These are phyloP conservation scores for Gossypium aridum DNA, from an alignment of 441 rosid genomes.

Conservation along the genomic window DNA sequence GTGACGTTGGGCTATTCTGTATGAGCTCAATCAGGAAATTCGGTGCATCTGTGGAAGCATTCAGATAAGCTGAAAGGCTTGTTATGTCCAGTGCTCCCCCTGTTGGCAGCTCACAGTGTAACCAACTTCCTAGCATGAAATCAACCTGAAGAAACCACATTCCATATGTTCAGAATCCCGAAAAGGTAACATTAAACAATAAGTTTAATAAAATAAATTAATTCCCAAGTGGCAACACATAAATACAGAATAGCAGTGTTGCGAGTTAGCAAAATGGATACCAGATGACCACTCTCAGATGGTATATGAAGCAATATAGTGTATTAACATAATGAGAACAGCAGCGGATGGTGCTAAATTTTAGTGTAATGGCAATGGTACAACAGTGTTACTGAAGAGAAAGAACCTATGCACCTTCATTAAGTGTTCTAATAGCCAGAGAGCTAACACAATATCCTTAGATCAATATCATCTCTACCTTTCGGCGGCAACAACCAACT, in stretches of 20 bases:
- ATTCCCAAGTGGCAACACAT: background rate
- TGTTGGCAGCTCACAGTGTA: constrained; percentile 61
- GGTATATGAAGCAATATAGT: background rate
- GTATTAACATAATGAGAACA: background rate
- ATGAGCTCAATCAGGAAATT: constrained; percentile 70
- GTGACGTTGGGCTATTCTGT: constrained; percentile 49
- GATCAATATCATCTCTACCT: background rate
- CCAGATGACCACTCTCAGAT: background rate
- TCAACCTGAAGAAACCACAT: constrained; percentile 44
- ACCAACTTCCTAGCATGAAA: constrained; percentile 80
- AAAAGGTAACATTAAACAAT: background rate
- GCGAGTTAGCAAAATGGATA: background rate
- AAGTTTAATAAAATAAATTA: background rate
- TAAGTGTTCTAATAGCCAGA: background rate
- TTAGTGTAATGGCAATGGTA: background rate
- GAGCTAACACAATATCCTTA: background rate
- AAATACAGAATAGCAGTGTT: background rate
- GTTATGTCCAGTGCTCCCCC: constrained; percentile 72
- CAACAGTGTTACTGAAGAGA: background rate
- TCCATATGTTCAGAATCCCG: background rate
- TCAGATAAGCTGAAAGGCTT: constrained; percentile 60
- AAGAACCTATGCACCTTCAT: background rate
- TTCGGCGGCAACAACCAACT: background rate
- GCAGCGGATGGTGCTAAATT: background rate
- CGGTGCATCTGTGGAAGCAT: constrained; percentile 69